Conservation (phyloP, 345 rosid genomes). For the Cardamine chenopodiifolia region DNA sequence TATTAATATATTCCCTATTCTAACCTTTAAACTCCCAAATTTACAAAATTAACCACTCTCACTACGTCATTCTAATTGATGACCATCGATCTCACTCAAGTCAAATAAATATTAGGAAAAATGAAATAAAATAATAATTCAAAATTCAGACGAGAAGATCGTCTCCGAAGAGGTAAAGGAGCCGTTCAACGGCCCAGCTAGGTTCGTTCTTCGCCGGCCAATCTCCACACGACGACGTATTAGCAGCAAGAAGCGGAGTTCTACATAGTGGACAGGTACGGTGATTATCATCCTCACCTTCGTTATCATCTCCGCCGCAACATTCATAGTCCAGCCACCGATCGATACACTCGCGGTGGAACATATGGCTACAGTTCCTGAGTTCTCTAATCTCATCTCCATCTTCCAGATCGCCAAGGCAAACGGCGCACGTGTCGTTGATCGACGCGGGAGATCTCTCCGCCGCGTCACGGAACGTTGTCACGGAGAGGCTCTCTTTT, state of each 20-base stretch:
- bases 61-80: conserved; percentile 3
- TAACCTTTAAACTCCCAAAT: conserved; percentile 5
- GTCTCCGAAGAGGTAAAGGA: conserved; percentile 89
- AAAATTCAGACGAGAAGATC: conserved; percentile 56
- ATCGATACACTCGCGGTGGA: conserved; percentile 85
- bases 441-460: conserved; percentile 41
- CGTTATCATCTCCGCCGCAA: conserved; percentile 48
- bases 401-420: conserved; percentile 57
- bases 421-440: conserved; percentile 79
- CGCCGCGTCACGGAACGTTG: conserved; percentile 61
- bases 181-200: conserved; percentile 90
- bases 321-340: conserved; percentile 81
- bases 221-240: conserved; percentile 34
- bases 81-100: conserved; percentile 12
- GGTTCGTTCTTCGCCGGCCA: conserved; percentile 60
- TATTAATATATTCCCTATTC: conserved; percentile 12
- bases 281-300: conserved; percentile 51
- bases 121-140: not conserved
- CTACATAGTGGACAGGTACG: conserved; percentile 86
- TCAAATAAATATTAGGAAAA: not conserved
- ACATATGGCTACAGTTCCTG: conserved; percentile 89
- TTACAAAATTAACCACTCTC: conserved; percentile 24
- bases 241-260: conserved; percentile 63
- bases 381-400: conserved; percentile 75
- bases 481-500: conserved; percentile 55